phyloP scores from a whole-genome alignment of 108 stramenopile genomes.

The Conticribra guillardii region DNA sequence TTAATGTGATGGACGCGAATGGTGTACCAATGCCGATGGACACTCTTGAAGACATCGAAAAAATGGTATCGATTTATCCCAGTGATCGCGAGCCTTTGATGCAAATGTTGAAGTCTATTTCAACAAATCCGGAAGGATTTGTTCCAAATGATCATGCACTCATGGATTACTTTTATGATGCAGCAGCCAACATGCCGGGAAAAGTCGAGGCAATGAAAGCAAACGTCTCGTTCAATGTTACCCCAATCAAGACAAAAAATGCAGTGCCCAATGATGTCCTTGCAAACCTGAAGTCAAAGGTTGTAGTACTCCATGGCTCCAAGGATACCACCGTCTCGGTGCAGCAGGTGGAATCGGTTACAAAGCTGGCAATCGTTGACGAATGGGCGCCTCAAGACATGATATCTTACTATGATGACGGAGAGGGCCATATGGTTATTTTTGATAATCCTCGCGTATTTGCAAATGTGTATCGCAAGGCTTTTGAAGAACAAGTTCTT shows the following conservation, averaged over 20 bases:
- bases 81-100: constrained; percentile 11
- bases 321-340: constrained; percentile 16
- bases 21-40: constrained; percentile 4
- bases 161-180: constrained; percentile 6
- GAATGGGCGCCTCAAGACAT: constrained; percentile 26
- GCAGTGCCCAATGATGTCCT: constrained; percentile 13
- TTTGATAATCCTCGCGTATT: constrained; percentile 13
- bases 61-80: background rate
- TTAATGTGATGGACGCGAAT: background rate
- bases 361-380: constrained; percentile 27
- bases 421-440: constrained; percentile 17
- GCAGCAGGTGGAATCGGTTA: constrained; percentile 20
- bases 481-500: constrained; percentile 36
- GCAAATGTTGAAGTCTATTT: constrained; percentile 24
- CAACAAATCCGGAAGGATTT: constrained; percentile 16
- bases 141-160: constrained; percentile 13
- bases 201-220: constrained; percentile 14
- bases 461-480: constrained; percentile 17
- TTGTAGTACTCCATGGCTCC: constrained; percentile 34
- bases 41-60: background rate
- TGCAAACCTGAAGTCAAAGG: constrained; percentile 23
- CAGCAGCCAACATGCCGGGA: constrained; percentile 23
- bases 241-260: constrained; percentile 24
- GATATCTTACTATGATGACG: constrained; percentile 33
- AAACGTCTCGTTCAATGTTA: constrained; percentile 30